Percentiles rank a stretch among this genome's conserved stretches.
Conservation (phyloP, 2,329 filamentous ascomycete genomes). For the Colletotrichum scovillei region DNA sequence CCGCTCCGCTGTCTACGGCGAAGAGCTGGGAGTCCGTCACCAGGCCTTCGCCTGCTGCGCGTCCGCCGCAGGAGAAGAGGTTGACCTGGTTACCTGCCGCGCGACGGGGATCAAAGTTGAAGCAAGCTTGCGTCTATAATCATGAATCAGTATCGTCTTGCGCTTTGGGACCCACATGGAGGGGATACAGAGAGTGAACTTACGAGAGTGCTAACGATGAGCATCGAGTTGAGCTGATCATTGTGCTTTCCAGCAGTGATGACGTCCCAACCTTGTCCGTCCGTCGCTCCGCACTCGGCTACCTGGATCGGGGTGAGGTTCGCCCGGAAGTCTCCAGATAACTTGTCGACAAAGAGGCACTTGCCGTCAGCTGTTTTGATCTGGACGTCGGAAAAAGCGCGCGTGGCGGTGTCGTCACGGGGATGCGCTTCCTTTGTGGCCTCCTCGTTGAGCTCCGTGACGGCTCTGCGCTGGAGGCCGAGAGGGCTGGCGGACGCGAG, state of each 20-base stretch:
- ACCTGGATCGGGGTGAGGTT: conserved; percentile 60
- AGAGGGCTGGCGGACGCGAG: conserved; percentile 43
- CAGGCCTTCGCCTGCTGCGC: conserved; percentile 63
- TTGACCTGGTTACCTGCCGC: conserved; percentile 62
- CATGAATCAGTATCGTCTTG: conserved; percentile 27
- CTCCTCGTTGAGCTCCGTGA: conserved; percentile 54
- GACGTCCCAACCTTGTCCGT: conserved; percentile 59
- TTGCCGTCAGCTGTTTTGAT: conserved; percentile 57
- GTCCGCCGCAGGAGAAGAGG: conserved; percentile 69
- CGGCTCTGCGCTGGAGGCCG: conserved; percentile 46
- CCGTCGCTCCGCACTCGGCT: conserved; percentile 53
- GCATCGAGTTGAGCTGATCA: conserved; percentile 55
- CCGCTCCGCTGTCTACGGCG: conserved; percentile 53
- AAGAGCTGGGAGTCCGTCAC: conserved; percentile 66
- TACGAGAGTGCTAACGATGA: conserved; percentile 66
- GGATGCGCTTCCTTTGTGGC: conserved; percentile 58
- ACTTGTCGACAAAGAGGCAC: conserved; percentile 58
- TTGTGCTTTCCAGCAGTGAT: conserved; percentile 64
- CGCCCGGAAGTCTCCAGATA: conserved; percentile 60
- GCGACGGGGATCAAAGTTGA: conserved; percentile 67
- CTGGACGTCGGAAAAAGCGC: conserved; percentile 55
- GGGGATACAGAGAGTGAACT: conserved; percentile 3
- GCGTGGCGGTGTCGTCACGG: conserved; percentile 55
- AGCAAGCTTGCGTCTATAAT: conserved; percentile 62
- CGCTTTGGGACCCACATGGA: too few relatives aligned